phyloP scores from a whole-genome alignment of 768 basidiomycete genomes.

The Tulasnella sp. region DNA sequence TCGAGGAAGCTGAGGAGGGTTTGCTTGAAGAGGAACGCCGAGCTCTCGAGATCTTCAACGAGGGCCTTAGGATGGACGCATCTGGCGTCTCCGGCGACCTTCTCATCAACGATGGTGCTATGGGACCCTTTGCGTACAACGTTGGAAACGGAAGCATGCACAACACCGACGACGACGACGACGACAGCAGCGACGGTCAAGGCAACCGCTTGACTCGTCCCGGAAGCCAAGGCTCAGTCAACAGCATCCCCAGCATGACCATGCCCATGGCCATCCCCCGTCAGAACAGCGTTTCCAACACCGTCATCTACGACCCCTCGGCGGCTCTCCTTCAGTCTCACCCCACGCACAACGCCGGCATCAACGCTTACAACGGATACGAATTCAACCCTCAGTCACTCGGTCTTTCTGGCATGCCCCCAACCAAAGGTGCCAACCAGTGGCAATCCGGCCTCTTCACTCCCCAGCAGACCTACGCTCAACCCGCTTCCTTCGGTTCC shows the following conservation, averaged over 20 bases:
- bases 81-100: neutral
- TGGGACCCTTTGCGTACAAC: constrained; percentile 6
- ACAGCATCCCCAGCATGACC: neutral
- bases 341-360: constrained; percentile 12
- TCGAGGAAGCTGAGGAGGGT: constrained; percentile 24
- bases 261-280: constrained; percentile 8
- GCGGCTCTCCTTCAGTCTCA: constrained; percentile 16
- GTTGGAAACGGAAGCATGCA: too few relatives aligned
- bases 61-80: constrained; percentile 7
- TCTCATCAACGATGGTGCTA: too few relatives aligned
- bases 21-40: constrained; percentile 26
- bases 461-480: constrained; percentile 1
- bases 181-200: constrained; percentile 5
- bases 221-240: constrained; percentile 12
- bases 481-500: neutral
- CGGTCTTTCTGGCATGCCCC: neutral
- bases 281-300: constrained; percentile 3
- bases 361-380: constrained; percentile 9
- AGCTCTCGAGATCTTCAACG: constrained; percentile 21
- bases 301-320: constrained; percentile 14
- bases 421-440: constrained; percentile 1
- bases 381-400: constrained; percentile 1
- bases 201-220: constrained; percentile 4
- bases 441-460: neutral
- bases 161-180: constrained; percentile 14